A percentile compares a stretch with the other conserved stretches of the same genome.
These are phyloP conservation scores for Aureobasidium musti DNA, from an alignment of 2,329 filamentous ascomycete species.

Conservation along the genomic window DNA sequence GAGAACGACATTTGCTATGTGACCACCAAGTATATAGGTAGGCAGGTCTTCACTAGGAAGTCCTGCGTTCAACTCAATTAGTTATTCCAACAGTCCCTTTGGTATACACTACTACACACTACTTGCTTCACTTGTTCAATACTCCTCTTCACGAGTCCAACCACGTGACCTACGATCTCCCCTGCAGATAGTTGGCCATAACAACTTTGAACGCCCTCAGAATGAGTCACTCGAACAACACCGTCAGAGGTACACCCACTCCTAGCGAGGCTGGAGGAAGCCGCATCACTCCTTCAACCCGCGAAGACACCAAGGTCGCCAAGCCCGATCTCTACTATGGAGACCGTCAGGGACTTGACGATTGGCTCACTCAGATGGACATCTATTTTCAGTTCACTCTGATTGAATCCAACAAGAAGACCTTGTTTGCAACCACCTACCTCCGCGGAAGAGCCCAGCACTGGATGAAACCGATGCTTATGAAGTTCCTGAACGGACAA, in stretches of 20 bases:
- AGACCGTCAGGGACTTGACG: constrained; percentile 7
- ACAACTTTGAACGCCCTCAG: constrained; percentile 18
- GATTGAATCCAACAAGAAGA: not conserved
- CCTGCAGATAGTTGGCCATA: too few species aligned
- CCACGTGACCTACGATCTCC: too few species aligned
- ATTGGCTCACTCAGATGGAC: constrained; percentile 6
- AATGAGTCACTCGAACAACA: not conserved
- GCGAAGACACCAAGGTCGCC: not conserved
- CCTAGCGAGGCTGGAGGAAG: too few species aligned
- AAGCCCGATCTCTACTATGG: constrained; percentile 16
- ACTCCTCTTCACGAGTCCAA: too few species aligned
- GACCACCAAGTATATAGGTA: too few species aligned
- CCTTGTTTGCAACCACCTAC: not conserved
- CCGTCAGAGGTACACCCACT: not conserved
- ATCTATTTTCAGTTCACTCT: not conserved
- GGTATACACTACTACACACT: too few species aligned
- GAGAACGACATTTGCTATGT: too few species aligned
- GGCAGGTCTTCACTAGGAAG: too few species aligned
- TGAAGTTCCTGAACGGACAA: not conserved
- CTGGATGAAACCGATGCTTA: constrained; percentile 21
- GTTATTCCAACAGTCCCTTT: too few species aligned
- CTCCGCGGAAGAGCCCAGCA: constrained; percentile 6
- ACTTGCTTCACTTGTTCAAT: too few species aligned
- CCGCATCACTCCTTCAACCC: too few species aligned
- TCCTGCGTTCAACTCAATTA: too few species aligned